These are phyloP conservation scores for Penicillium capsulatum DNA, from an alignment of 2,329 filamentous ascomycete species.

Conservation along the genomic window DNA sequence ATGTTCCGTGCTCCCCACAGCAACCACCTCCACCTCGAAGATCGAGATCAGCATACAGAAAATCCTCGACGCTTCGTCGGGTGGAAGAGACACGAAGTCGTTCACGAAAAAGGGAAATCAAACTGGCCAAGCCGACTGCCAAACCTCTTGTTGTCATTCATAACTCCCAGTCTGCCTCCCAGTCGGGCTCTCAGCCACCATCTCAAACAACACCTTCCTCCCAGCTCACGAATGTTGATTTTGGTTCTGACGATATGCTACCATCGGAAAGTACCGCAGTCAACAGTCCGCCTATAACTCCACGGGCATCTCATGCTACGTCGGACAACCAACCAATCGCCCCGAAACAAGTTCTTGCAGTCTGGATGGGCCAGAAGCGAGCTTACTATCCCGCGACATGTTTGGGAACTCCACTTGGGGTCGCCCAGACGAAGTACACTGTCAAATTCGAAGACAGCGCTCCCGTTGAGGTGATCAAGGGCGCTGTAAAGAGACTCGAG, in stretches of 20 bases:
- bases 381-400: slow-evolving; percentile 60
- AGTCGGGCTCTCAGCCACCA: not conserved
- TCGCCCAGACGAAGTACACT: slow-evolving; percentile 41
- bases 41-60: slow-evolving; percentile 12
- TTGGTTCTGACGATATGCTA: slow-evolving; percentile 11
- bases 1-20: slow-evolving; percentile 35
- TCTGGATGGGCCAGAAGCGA: slow-evolving; percentile 53
- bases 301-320: slow-evolving; percentile 6
- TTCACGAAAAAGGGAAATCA: slow-evolving; percentile 7
- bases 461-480: slow-evolving; percentile 38
- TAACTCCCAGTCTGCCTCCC: slow-evolving; percentile 5
- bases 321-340: slow-evolving; percentile 30
- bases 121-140: not conserved
- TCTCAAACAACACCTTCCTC: slow-evolving; percentile 11
- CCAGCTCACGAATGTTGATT: slow-evolving; percentile 12
- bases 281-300: slow-evolving; percentile 13
- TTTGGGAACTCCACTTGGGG: slow-evolving; percentile 43
- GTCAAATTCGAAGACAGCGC: slow-evolving; percentile 46
- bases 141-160: slow-evolving; percentile 9
- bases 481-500: slow-evolving; percentile 44
- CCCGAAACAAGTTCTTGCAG: slow-evolving; percentile 55
- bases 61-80: slow-evolving; percentile 8
- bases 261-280: slow-evolving; percentile 9
- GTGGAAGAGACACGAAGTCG: slow-evolving; percentile 1
- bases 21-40: slow-evolving; percentile 16